These are phyloP conservation scores for Suillus variegatus DNA, from an alignment of 768 basidiomycete genomes.

Conservation along the genomic window DNA sequence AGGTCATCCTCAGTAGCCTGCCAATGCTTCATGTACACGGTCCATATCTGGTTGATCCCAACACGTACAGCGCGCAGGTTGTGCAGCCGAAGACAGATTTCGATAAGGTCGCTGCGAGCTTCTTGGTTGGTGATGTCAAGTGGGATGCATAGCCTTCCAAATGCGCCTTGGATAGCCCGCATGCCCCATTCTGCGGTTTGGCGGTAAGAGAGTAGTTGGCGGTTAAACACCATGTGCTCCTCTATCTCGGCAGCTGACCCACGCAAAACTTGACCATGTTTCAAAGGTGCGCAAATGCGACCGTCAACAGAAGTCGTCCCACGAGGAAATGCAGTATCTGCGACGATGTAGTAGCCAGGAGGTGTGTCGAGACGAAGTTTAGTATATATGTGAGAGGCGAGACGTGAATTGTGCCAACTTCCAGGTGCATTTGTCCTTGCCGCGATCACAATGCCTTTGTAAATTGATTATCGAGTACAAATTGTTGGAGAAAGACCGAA, in stretches of 20 bases:
- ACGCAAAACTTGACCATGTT: constrained; percentile 27
- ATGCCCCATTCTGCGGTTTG: constrained; percentile 59
- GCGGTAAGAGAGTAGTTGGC: constrained; percentile 43
- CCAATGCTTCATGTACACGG: too few relatives aligned
- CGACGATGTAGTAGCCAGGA: constrained; percentile 41
- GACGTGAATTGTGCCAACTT: constrained; percentile 50
- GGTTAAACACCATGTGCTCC: constrained; percentile 30
- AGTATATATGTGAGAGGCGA: constrained; percentile 42
- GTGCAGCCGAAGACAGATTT: constrained; percentile 34
- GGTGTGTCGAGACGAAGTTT: constrained; percentile 36
- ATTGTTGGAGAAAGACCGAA: neutral
- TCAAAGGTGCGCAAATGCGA: constrained; percentile 40
- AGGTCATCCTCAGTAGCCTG: too few relatives aligned
- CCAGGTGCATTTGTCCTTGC: constrained; percentile 41
- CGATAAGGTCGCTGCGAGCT: constrained; percentile 33
- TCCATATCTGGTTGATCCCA: constrained; percentile 19
- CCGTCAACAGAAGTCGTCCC: constrained; percentile 33
- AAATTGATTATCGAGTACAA: neutral
- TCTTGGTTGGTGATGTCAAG: constrained; percentile 35
- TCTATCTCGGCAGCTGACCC: constrained; percentile 18
- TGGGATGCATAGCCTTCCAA: constrained; percentile 45
- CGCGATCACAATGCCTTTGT: constrained; percentile 38
- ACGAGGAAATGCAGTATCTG: constrained; percentile 49
- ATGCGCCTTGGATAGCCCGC: constrained; percentile 44
- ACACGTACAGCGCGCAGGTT: constrained; percentile 39